Base-by-base conservation (phyloP, 805 yeast species). In the Metschnikowia henanensis region DNA sequence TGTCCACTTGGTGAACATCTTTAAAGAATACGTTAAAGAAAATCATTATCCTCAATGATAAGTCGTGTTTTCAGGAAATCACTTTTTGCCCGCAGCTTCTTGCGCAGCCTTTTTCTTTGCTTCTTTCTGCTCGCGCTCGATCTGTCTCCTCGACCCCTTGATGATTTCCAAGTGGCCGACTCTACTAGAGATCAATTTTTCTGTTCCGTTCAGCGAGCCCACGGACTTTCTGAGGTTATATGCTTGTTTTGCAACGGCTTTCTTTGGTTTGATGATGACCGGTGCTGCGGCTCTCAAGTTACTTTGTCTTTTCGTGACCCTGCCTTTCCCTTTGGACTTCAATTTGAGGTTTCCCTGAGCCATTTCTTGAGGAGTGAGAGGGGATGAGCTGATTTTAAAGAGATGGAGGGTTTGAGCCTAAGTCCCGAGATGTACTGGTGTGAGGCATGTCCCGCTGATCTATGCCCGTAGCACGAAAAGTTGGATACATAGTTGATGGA, bases 121-220 rank as follows among this genome's bases (percentile, higher is more conserved):
- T 29, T 59, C 65, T 62, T 78, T 80, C 51, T 72, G 78, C 15
- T 64, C 70, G 60, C 78, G 86, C 60, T 88, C 96, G 15, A 87
- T 46, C 56, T 86, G 80, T 68, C 95, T 80, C 72, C 97, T 81
- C 6, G 94, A 83, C 13, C 99, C 99, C 64, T 87, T 90, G 51
- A 92, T 70, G 30, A 92, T 62, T 68, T 92, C 99, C 57, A 92
- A 75, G 64, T 92, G 98, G 20, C 99, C 99, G 6, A 92, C 97
- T 62, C 92, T 78, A 44, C 95, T 76, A 2, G 97, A 83, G 53
- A 92, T 80, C 45, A 89, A 73, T 67, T 81, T 89, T 66, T 92
- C 99, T 3, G 98, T 92, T 13, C 57, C 57, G 36, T 41, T 43
- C 50, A 47, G 51, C 26, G 54, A 38, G 18, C 56, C 54, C 22